These are phyloP conservation scores for Mangifera indica DNA, from an alignment of 345 rosid genomes.

Conservation along the genomic window DNA sequence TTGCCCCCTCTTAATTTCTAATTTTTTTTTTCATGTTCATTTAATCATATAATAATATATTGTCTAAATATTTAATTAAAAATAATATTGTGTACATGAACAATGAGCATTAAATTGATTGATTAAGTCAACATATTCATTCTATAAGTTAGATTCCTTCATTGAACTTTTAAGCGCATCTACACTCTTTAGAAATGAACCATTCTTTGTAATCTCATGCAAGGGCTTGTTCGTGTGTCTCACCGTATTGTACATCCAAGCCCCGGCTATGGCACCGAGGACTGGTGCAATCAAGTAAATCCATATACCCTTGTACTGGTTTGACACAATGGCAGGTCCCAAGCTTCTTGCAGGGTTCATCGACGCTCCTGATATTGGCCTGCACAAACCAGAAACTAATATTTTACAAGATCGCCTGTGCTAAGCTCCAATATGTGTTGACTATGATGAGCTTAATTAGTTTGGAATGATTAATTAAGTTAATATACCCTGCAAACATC, in stretches of 20 bases:
- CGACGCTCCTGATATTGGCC: slow-evolving; percentile 86
- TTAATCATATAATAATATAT: too few relatives aligned
- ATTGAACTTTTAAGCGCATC: background rate
- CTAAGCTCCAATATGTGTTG: background rate
- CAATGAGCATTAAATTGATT: too few relatives aligned
- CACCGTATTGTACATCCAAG: slow-evolving; percentile 69
- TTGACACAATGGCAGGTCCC: slow-evolving; percentile 79
- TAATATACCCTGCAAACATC: slow-evolving; percentile 72
- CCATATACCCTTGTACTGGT: slow-evolving; percentile 63
- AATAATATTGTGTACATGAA: too few relatives aligned
- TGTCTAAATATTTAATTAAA: too few relatives aligned
- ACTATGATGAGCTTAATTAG: background rate
- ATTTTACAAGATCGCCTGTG: background rate
- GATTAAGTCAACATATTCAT: too few relatives aligned
- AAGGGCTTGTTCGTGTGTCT: slow-evolving; percentile 80
- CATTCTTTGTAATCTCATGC: slow-evolving; percentile 56
- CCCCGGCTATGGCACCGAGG: slow-evolving; percentile 75
- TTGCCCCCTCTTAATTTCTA: too few relatives aligned
- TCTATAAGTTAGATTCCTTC: too few relatives aligned
- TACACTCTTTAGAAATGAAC: slow-evolving; percentile 43
- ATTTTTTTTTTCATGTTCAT: too few relatives aligned
- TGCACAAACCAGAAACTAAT: slow-evolving; percentile 12
- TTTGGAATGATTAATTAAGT: background rate
- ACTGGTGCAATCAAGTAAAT: slow-evolving; percentile 57
- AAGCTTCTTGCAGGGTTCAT: slow-evolving; percentile 89